Percentiles rank a stretch among this genome's conserved stretches.
Conservation (phyloP, 179 eudicot genomes). For the Patellifolia procumbens region DNA sequence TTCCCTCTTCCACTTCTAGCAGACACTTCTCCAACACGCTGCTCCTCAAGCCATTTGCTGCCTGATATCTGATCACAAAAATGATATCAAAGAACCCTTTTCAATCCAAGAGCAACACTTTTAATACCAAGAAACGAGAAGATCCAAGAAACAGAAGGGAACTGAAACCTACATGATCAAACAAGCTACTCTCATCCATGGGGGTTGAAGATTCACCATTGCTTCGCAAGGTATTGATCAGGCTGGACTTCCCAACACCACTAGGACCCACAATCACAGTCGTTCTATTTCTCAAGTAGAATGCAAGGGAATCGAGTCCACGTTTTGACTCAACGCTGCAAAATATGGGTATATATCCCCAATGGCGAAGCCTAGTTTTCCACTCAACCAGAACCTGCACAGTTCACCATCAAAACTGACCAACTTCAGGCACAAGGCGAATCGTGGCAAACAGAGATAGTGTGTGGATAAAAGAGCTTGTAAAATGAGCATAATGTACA, state of each 20-base stretch:
- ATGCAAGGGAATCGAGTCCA: conserved; percentile 78
- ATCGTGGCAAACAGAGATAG: not conserved
- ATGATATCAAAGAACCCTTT: not conserved
- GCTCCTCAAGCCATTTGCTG: conserved; percentile 90
- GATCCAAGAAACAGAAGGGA: conserved; percentile 7
- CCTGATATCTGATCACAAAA: conserved; percentile 49
- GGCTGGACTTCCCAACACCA: conserved; percentile 95
- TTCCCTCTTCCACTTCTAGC: conserved; percentile 95
- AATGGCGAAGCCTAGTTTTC: conserved; percentile 72
- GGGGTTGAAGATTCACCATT: conserved; percentile 34
- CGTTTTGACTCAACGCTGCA: conserved; percentile 75
- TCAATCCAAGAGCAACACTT: not conserved
- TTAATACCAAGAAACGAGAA: not conserved
- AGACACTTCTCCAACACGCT: conserved; percentile 93
- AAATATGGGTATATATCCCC: conserved; percentile 87
- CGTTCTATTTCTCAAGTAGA: conserved; percentile 67
- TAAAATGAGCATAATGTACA: not conserved
- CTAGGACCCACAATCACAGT: conserved; percentile 96
- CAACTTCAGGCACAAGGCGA: not conserved
- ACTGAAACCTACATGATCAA: conserved; percentile 59
- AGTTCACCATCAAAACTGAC: conserved; percentile 3
- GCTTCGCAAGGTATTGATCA: conserved; percentile 84
- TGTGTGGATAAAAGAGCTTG: not conserved
- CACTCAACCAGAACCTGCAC: conserved; percentile 61
- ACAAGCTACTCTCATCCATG: conserved; percentile 47